Conservation (phyloP, 1,284 basidiomycete genomes). For the Rhodotorula sp. region DNA sequence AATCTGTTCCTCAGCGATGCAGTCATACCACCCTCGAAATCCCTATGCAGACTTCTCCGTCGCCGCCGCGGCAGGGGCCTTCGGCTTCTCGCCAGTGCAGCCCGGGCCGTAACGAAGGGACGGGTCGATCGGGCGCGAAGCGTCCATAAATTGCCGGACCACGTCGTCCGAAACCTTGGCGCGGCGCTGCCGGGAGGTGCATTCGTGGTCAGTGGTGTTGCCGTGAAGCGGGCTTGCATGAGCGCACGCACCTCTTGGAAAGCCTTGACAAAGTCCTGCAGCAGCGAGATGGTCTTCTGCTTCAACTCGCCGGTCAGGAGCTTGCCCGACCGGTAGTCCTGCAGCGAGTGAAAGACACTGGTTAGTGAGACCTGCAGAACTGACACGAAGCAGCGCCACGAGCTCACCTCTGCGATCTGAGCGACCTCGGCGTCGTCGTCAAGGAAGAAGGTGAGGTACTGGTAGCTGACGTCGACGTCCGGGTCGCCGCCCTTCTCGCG, state of each 20-base stretch:
- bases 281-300: constrained; percentile 75
- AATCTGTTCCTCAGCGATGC: neutral
- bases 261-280: constrained; percentile 79
- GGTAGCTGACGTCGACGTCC: constrained; percentile 94
- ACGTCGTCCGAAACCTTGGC: constrained; percentile 77
- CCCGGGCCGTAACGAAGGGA: constrained; percentile 31
- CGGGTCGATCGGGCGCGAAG: constrained; percentile 69
- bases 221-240: constrained; percentile 35
- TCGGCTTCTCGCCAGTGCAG: constrained; percentile 28
- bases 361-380: too few species aligned
- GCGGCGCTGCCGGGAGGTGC: constrained; percentile 61
- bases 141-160: constrained; percentile 79
- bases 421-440: constrained; percentile 88
- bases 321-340: constrained; percentile 82
- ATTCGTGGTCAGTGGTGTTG: constrained; percentile 17
- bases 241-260: constrained; percentile 75
- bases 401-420: constrained; percentile 68
- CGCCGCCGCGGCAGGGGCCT: neutral
- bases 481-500: constrained; percentile 82
- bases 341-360: too few species aligned
- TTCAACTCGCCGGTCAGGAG: constrained; percentile 92
- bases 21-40: neutral
- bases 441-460: constrained; percentile 95
- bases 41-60: constrained; percentile 1
- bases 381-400: constrained; percentile 50